Conservation (phyloP, 2,329 filamentous ascomycete genomes). For the Orbilia ellipsospora region DNA sequence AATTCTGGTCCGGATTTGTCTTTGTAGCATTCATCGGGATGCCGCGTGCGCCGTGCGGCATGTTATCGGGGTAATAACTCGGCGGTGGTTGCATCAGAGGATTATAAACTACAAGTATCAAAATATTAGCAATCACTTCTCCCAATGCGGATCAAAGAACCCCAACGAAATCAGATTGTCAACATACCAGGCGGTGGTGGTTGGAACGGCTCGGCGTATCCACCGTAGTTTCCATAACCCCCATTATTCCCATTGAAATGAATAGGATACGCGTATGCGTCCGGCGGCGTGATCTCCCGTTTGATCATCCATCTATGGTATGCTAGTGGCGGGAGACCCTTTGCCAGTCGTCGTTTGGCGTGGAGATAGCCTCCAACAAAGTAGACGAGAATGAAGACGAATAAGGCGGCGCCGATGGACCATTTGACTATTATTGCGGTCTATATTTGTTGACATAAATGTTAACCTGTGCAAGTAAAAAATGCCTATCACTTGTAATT, state of each 20-base stretch:
- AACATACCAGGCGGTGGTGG: conserved; percentile 48
- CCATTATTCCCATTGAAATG: conserved; percentile 28
- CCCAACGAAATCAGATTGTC: neutral
- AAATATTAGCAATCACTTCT: conserved; percentile 8
- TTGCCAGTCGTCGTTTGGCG: conserved; percentile 73
- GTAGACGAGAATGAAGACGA: conserved; percentile 71
- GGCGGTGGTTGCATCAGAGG: conserved; percentile 37
- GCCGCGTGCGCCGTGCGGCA: conserved; percentile 20
- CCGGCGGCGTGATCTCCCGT: conserved; percentile 37
- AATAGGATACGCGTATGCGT: conserved; percentile 18
- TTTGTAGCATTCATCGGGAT: conserved; percentile 49
- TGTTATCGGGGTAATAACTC: conserved; percentile 46
- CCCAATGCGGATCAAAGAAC: neutral
- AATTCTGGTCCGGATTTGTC: conserved; percentile 34
- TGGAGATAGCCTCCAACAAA: conserved; percentile 76
- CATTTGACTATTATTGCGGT: conserved; percentile 70
- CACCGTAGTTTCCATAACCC: conserved; percentile 40
- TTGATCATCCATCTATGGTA: conserved; percentile 70
- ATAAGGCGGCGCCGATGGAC: conserved; percentile 73
- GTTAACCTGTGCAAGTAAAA: neutral
- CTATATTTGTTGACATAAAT: conserved; percentile 6
- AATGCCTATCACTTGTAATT: neutral
- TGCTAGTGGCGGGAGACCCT: conserved; percentile 72
- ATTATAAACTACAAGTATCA: conserved; percentile 30
- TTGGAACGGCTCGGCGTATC: conserved; percentile 50